Evolutionary conservation across 2,329 filamentous ascomycete species (phyloP).

Genomic region (Cordyceps javanica): DNA sequence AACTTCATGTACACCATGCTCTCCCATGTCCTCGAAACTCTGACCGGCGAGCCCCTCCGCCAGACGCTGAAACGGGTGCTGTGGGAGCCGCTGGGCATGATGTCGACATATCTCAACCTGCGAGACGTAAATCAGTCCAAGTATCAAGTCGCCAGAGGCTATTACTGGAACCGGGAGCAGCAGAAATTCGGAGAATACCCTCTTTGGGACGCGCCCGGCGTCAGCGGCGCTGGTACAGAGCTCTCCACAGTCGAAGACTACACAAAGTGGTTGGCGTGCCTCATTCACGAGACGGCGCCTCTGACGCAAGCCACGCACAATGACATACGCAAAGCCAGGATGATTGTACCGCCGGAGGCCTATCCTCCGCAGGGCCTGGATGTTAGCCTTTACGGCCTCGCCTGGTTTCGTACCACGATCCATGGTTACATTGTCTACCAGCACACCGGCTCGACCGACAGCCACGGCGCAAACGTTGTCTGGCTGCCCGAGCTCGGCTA

Average conservation of each 20-base stretch:
- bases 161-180: conserved; percentile 30
- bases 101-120: conserved; percentile 31
- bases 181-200: conserved; percentile 22
- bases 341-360: conserved; percentile 23
- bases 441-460: conserved; percentile 25
- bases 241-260: conserved; percentile 46
- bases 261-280: conserved; percentile 42
- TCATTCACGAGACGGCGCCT: conserved; percentile 30
- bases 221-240: conserved; percentile 35
- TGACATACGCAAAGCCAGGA: conserved; percentile 25
- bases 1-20: conserved; percentile 44
- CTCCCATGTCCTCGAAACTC: conserved; percentile 38
- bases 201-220: conserved; percentile 21
- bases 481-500: conserved; percentile 28
- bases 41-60: conserved; percentile 32
- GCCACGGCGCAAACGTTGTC: conserved; percentile 22
- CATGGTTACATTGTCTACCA: conserved; percentile 22
- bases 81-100: conserved; percentile 43
- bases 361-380: conserved; percentile 9
- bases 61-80: conserved; percentile 35
- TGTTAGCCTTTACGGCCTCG: conserved; percentile 21
- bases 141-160: conserved; percentile 34
- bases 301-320: conserved; percentile 20
- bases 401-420: conserved; percentile 24
- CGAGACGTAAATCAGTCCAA: conserved; percentile 20